Percentiles rank a stretch among this genome's conserved stretches.
Conservation (phyloP, 108 stramenopile genomes). For the Epithemia pelagica region DNA sequence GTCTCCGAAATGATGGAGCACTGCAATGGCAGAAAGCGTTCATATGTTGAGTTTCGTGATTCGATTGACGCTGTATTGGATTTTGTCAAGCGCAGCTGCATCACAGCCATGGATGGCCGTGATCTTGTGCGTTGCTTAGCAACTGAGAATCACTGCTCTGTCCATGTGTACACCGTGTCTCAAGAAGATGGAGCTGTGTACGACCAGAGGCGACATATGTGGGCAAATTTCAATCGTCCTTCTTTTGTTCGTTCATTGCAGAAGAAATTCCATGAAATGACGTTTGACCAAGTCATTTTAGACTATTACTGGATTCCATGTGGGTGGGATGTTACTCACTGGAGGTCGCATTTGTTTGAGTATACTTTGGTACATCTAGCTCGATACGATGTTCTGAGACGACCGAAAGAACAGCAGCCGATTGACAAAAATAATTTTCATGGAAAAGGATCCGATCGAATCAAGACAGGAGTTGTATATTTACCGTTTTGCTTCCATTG, state of each 20-base stretch:
- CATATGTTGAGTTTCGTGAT: no score
- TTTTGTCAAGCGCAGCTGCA: conserved; percentile 43
- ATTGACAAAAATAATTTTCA: not conserved
- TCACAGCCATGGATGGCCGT: conserved; percentile 74
- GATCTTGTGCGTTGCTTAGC: conserved; percentile 64
- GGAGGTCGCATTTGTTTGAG: conserved; percentile 59
- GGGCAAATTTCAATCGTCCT: conserved; percentile 56
- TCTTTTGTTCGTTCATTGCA: conserved; percentile 32
- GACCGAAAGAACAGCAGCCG: conserved; percentile 1
- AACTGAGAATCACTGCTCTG: conserved; percentile 47
- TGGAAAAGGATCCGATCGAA: no score
- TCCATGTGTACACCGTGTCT: conserved; percentile 63
- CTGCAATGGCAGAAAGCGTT: no score
- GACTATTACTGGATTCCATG: conserved; percentile 81
- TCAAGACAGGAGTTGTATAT: conserved; percentile 50
- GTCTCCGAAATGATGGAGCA: no score
- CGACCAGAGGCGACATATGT: conserved; percentile 44
- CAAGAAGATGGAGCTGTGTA: conserved; percentile 53
- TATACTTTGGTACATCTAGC: conserved; percentile 56
- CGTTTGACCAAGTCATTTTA: conserved; percentile 60
- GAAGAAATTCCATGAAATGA: conserved; percentile 41
- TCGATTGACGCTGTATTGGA: conserved; percentile 26
- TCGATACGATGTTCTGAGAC: conserved; percentile 34
- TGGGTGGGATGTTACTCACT: conserved; percentile 42
- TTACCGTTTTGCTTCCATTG: conserved; percentile 75